A percentile compares a stretch with the other conserved stretches of the same genome.
Conservation (phyloP, 768 basidiomycete genomes). For the Termitomyces sp. region DNA sequence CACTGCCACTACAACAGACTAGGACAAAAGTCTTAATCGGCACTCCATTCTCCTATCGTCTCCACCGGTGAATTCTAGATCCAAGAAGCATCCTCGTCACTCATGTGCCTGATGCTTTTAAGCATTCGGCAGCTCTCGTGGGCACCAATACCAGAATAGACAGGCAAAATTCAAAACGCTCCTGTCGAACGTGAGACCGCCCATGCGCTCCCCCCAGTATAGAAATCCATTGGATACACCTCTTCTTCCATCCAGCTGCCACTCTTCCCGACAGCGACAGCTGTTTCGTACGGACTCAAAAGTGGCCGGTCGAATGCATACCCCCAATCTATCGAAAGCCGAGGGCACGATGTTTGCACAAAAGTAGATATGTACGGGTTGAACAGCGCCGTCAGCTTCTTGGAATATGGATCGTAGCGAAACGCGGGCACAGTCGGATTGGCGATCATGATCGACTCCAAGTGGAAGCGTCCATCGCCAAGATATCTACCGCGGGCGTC, state of each 20-base stretch:
- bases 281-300: slow-evolving; percentile 89
- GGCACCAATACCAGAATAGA: background rate
- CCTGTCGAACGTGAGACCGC: slow-evolving; percentile 58
- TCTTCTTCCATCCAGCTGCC: slow-evolving; percentile 58
- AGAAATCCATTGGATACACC: slow-evolving; percentile 96
- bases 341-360: slow-evolving; percentile 94
- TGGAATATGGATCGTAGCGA: slow-evolving; percentile 97
- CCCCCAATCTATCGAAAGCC: slow-evolving; percentile 98
- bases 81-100: too few relatives aligned
- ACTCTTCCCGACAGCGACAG: slow-evolving; percentile 71
- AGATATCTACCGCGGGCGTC: slow-evolving; percentile 61
- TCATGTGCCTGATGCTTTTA: background rate
- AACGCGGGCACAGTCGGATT: slow-evolving; percentile 94
- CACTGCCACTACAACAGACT: too few relatives aligned
- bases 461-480: slow-evolving; percentile 96
- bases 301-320: slow-evolving; percentile 90
- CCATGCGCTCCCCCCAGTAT: slow-evolving; percentile 76
- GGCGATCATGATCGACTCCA: slow-evolving; percentile 99
- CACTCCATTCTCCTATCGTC: too few relatives aligned
- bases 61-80: background rate
- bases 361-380: slow-evolving; percentile 79
- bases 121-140: background rate
- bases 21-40: too few relatives aligned
- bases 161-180: slow-evolving; percentile 23
- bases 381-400: slow-evolving; percentile 89